Evolutionary conservation across 2,329 filamentous ascomycete genomes (phyloP), one percentile per base, ranked within the genome.

Genomic region (Hansfordia pulvinata): DNA sequence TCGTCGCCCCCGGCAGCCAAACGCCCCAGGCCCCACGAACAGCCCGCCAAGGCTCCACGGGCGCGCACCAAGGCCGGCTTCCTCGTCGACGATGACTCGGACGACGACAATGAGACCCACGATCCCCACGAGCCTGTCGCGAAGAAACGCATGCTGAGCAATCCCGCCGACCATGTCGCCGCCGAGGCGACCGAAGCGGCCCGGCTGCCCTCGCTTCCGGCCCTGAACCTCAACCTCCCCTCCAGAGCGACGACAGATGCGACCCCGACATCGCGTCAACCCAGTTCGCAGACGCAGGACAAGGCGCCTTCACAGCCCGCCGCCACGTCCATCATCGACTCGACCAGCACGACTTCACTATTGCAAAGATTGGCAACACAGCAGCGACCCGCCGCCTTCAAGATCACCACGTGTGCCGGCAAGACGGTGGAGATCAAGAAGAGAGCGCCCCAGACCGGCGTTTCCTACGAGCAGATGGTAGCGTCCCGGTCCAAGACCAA

Each of bases 401-500:
- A 53, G 8, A 49, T 63, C 18, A 59, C 46, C n/a, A 70, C 64
- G 11, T 74, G 69, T 30, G 56, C 60, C 13, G 79, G 79, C 17
- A 66, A 60, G 21, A 56, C 57, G 0, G 49, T 69, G 2, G 57
- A 64, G 0, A 59, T 83, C 23, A 60, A 60, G 23, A 57, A 69
- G 39, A 69, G 73, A 27, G 60, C 58, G 28, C 44, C 53, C 6
- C 46, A 50, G 1, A 48, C 51, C 2, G 45, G 54, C 1, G 45
- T 67, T 2, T 60, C 76, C 0, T 83, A 78, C 41, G 72, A 81
- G 41, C 57, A 67, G 20, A 64, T 84, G 38, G 68, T 81, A 3
- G 76, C 77, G 13, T 65, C 71, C 8, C 62, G 78, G 26, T 82
- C 78, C 5, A 69, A 56, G 29, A 73, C 66, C 1, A 73, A 70